Evolutionary conservation across 805 yeast species (phyloP), one percentile per base, ranked within the genome.

Genomic region (Geotrichum ghanense): DNA sequence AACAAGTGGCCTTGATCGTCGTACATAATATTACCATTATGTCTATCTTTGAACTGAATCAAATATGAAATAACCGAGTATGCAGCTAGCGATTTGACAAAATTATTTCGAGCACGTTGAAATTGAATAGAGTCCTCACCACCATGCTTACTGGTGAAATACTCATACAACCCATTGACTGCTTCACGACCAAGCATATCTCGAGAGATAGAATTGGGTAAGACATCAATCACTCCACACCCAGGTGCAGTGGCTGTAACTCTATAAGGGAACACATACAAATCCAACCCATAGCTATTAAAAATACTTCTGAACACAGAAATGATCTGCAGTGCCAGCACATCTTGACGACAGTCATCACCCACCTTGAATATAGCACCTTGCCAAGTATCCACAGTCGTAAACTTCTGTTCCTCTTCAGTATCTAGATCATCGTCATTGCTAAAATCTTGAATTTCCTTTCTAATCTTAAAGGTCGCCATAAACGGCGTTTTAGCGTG

Each of bases 181-280:
- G 98, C 98, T 61, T 92, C 99, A 59, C 99, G 78, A 39, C 99
- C 99, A 45, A 92, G 73, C 97, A 92, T 90, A 66, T 92, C 99
- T 67, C 99, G 79, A 40, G 96, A 87, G 22, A 87, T 81, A 3
- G 97, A 83, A 61, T 90, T 85, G 26, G 98, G 98, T 53, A 92
- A 73, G 25, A 94, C 98, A 62, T 94, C 99, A 68, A 92, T 92
- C 41, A 92, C 95, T 65, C 99, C 99, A 69, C 97, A 89, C 0
- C 99, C 98, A 1, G 98, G 97, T 2, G 95, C 96, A 7, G 99
- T 92, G 1, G 99, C 98, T 0, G 96, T 89, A 22, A 92, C 98
- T 53, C 97, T 70, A 65, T 92, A 76, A 1, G 99, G 98, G 67
- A 78, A 94, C 22, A 92, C 94, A 64, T 73, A 92, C 40, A 90